phyloP scores from a whole-genome alignment of 2,329 filamentous ascomycete species.

The Penicillium capsulatum region DNA sequence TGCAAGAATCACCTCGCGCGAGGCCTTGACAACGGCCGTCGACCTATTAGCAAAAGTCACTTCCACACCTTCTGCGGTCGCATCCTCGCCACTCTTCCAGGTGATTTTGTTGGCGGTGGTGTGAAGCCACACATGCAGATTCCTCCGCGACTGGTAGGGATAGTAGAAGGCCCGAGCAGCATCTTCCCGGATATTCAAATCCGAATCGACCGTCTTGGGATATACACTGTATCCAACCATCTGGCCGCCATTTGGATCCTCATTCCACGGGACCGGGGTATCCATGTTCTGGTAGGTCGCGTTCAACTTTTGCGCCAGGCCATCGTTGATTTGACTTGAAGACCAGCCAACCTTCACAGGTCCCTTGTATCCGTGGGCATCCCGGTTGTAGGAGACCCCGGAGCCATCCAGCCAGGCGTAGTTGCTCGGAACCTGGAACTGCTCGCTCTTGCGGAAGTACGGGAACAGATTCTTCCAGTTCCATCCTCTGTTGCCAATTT shows the following conservation, averaged over 20 bases:
- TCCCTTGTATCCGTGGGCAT: constrained; percentile 26
- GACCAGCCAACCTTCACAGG: constrained; percentile 27
- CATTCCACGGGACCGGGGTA: constrained; percentile 35
- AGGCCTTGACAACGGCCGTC: constrained; percentile 28
- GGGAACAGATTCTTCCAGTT: constrained; percentile 29
- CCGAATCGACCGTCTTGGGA: constrained; percentile 41
- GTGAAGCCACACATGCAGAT: constrained; percentile 43
- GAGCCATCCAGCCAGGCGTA: constrained; percentile 16
- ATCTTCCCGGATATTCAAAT: constrained; percentile 42
- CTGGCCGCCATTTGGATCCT: constrained; percentile 42
- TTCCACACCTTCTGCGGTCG: constrained; percentile 27
- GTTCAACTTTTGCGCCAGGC: constrained; percentile 16
- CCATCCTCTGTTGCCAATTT: constrained; percentile 29
- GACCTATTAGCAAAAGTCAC: constrained; percentile 26
- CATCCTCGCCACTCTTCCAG: constrained; percentile 26
- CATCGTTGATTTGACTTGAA: constrained; percentile 17
- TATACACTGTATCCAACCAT: constrained; percentile 45
- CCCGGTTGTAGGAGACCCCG: constrained; percentile 23
- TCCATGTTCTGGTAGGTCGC: constrained; percentile 29
- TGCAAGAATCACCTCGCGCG: constrained; percentile 55
- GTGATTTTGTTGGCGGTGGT: constrained; percentile 40
- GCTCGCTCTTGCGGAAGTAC: constrained; percentile 29
- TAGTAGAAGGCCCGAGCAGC: constrained; percentile 49
- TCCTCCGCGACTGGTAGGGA: constrained; percentile 39
- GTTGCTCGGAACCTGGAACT: constrained; percentile 20